Base-by-base conservation (phyloP, 345 rosid genomes). In the Citrus inodora region DNA sequence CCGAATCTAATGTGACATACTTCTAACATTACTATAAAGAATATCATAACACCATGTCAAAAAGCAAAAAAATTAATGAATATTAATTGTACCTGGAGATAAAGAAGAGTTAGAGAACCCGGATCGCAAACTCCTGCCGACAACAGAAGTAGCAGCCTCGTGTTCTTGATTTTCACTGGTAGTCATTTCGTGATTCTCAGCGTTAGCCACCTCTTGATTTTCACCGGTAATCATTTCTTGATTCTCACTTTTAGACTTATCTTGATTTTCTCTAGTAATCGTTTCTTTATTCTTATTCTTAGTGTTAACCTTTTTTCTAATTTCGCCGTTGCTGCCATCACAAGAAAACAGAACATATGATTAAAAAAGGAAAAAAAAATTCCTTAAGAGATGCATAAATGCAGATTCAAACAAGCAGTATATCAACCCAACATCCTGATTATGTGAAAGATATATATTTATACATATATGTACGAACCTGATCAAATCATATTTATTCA, bases 41-140 rank as follows among this genome's bases (percentile, higher is more conserved):
- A 19, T 65, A 19, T 33, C 14, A 19, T 65, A 7, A 19, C 9
- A 24, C 9, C 7, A 55, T 27, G 37, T 24, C 70, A 16, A 48
- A 2, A 55, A 5, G 55, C 32, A 51, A 32, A 28, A n/a, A 27
- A 32, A 65, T 4, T 46, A 35, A 55, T 21, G 67, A 60, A 4
- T 32, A 33, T 28, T 21, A 56, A 46, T 46, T 27, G 70, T 87
- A 91, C 95, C 92, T 56, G 80, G 80, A 76, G 85, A 70, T 48
- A 88, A 80, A 71, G 85, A 79, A 24, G 90, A 84, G 69, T 82
- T 88, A 30, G 92, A 84, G 75, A 82, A 87, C 58, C 92, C 89
- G 1, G 85, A 84, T 79, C 88, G 85, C 71, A 72, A 55, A 80
- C 82, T 77, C 76, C 87, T 83, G 73, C 85, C 48, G 3, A 77